phyloP scores from a whole-genome alignment of 495 filamentous ascomycete species.

The Choiromyces venosus region DNA sequence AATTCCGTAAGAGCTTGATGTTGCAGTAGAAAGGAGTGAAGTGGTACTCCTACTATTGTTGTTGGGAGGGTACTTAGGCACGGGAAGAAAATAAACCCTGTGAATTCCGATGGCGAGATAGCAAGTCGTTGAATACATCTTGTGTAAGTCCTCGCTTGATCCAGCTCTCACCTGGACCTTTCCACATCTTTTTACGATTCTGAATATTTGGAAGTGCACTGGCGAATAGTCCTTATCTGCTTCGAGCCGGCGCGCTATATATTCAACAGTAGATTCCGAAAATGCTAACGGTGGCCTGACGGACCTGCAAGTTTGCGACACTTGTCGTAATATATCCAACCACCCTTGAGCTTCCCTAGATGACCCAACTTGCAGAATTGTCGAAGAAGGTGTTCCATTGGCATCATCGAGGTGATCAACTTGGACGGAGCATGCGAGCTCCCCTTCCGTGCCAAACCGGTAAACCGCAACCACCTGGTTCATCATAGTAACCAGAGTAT shows the following conservation, averaged over 20 bases:
- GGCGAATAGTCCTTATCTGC: conserved; percentile 65
- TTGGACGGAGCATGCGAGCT: conserved; percentile 32
- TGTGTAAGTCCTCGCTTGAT: conserved; percentile 72
- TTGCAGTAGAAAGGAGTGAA: conserved; percentile 50
- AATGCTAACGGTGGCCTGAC: conserved; percentile 47
- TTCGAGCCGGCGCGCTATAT: conserved; percentile 63
- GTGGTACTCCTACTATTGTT: conserved; percentile 49
- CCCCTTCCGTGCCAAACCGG: conserved; percentile 29
- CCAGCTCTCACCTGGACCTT: conserved; percentile 52
- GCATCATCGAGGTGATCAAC: conserved; percentile 38
- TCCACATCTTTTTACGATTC: conserved; percentile 67
- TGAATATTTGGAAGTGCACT: conserved; percentile 69
- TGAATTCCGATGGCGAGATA: conserved; percentile 82
- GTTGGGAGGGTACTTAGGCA: conserved; percentile 54
- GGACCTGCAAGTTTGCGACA: conserved; percentile 24
- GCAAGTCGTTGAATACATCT: conserved; percentile 64
- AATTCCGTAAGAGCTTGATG: conserved; percentile 60
- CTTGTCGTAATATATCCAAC: conserved; percentile 37
- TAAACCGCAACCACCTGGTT: conserved; percentile 40
- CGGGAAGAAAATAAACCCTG: conserved; percentile 72
- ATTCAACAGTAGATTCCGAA: conserved; percentile 56
- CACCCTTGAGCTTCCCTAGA: conserved; percentile 36
- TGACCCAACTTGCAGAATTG: conserved; percentile 31
- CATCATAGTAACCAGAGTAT: conserved; percentile 36
- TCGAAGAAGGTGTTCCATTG: conserved; percentile 36